Base-by-base conservation (phyloP, 768 basidiomycete genomes). In the Suillus subluteus region DNA sequence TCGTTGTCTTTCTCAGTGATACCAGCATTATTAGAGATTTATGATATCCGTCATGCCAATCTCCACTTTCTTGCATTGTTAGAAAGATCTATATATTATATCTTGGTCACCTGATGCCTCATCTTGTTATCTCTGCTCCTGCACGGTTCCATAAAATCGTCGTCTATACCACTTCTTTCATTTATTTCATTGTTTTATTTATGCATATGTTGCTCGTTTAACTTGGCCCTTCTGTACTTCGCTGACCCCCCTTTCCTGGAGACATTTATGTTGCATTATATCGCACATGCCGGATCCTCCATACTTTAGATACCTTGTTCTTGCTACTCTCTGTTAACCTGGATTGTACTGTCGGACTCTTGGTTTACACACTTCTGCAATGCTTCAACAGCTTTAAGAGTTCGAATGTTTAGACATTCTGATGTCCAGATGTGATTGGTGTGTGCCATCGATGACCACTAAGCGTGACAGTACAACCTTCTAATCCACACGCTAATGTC, bases 141-240 rank as follows among this genome's bases (percentile, higher is more conserved):
- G 16, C 23, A 59, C 40, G 18, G 26, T 21, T 61, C 23, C 2
- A 43, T 61, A 44, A 62, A 62, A 67, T 55, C 38, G 21, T 61
- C 63, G 61, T 66, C 30, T 56, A 75, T 72, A 73, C 68, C 72
- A 43, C 37, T 54, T 68, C 46, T 26, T 58, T 62, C 26, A 43
- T 13, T 54, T 56, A 11, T 62, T 26, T 44, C n/a, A 15, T 32
- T 21, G 21, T 21, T 13, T 38, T 38, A 56, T 35, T 26, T 52
- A 21, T 61, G 23, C 41, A 48, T 48, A 6, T 30, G n/a, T 38
- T 21, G 21, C 26, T 62, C 40, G 15, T 23, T 43, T 13, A 11
- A 37, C 32, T 35, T 12, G 23, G 15, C 30, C 48, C 41, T 56
- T 48, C 11, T n/a, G 13, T 32, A 8, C 52, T 38, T 58, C 37